A percentile compares a stretch with the other conserved stretches of the same genome.
Evolutionary conservation across 2,329 filamentous ascomycete species (phyloP).

Genomic region (Fusarium sambucinum): DNA sequence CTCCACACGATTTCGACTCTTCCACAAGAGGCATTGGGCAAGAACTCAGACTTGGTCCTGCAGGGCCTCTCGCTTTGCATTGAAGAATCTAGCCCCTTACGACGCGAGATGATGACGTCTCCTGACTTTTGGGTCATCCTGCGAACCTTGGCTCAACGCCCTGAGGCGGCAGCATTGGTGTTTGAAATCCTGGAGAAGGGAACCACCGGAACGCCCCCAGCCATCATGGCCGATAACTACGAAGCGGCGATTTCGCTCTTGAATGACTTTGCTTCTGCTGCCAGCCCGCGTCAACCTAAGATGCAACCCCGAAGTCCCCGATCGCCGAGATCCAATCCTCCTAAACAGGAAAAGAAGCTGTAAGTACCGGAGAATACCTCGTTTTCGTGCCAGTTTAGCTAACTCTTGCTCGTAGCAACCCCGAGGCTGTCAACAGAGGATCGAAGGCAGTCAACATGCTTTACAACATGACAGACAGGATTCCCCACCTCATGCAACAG

Average conservation of each 20-base stretch:
- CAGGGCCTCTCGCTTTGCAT: conserved; percentile 86
- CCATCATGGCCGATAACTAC: conserved; percentile 95
- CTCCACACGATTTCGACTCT: conserved; percentile 93
- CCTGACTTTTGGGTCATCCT: conserved; percentile 97
- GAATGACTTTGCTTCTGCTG: conserved; percentile 89
- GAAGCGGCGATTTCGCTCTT: conserved; percentile 86
- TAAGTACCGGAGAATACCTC: conserved; percentile 14
- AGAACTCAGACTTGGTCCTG: conserved; percentile 80
- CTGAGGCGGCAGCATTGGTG: conserved; percentile 79
- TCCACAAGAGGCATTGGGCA: conserved; percentile 79
- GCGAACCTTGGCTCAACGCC: conserved; percentile 76
- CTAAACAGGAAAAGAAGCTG: conserved; percentile 46
- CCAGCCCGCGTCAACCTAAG: conserved; percentile 75
- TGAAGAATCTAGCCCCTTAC: conserved; percentile 78
- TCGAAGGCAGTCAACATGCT: conserved; percentile 85
- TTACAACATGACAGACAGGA: conserved; percentile 82
- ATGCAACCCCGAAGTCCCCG: conserved; percentile 75
- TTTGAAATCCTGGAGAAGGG: conserved; percentile 89
- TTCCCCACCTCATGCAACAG: conserved; percentile 88
- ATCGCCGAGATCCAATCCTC: conserved; percentile 51
- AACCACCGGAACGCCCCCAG: conserved; percentile 78
- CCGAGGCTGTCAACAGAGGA: conserved; percentile 77
- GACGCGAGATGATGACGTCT: conserved; percentile 94
- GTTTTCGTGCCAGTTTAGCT: background rate
- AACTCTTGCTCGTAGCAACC: conserved; percentile 42